A percentile compares a stretch with the other conserved stretches of the same genome.
These are phyloP conservation scores for Geotrichum aggregatum DNA, from an alignment of 1,139 yeast genomes.

Conservation along the genomic window DNA sequence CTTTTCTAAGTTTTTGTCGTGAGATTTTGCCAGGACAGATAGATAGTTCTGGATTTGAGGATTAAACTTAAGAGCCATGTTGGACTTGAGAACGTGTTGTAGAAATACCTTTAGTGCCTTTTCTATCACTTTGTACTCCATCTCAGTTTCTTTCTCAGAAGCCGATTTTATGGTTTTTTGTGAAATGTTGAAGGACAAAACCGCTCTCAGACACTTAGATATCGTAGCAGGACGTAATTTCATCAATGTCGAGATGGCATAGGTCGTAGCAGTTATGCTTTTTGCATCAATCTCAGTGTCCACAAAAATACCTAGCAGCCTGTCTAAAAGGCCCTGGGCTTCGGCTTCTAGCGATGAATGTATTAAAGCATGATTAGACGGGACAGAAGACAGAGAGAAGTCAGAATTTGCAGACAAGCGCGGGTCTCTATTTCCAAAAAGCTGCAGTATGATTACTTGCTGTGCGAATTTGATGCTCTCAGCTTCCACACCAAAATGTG, in stretches of 20 bases:
- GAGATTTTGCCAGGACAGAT: slow-evolving; percentile 29
- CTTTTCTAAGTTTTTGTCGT: slow-evolving; percentile 31
- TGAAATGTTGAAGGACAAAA: slow-evolving; percentile 37
- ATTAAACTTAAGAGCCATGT: slow-evolving; percentile 29
- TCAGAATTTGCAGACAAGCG: slow-evolving; percentile 35
- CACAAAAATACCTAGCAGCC: slow-evolving; percentile 53
- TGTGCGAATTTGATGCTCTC: slow-evolving; percentile 71
- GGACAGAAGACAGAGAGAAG: slow-evolving; percentile 57
- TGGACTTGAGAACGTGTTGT: slow-evolving; percentile 33
- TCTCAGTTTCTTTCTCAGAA: slow-evolving; percentile 29
- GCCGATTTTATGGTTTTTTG: slow-evolving; percentile 25
- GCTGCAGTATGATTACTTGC: slow-evolving; percentile 65
- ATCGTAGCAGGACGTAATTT: slow-evolving; percentile 36
- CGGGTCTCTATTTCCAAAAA: slow-evolving; percentile 45
- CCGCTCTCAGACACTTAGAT: slow-evolving; percentile 34
- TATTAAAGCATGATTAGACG: slow-evolving; percentile 64
- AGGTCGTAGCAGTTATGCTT: slow-evolving; percentile 37
- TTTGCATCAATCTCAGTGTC: slow-evolving; percentile 38
- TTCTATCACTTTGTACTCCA: slow-evolving; percentile 38
- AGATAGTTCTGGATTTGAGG: slow-evolving; percentile 36
- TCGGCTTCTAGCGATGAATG: slow-evolving; percentile 62
- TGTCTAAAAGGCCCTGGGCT: slow-evolving; percentile 64
- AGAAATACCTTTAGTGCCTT: slow-evolving; percentile 39
- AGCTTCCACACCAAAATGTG: slow-evolving; percentile 47
- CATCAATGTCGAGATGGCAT: slow-evolving; percentile 38